These are phyloP conservation scores for Paramecium sexaurelia DNA, from an alignment of 73 alveolate genomes.

Conservation along the genomic window DNA sequence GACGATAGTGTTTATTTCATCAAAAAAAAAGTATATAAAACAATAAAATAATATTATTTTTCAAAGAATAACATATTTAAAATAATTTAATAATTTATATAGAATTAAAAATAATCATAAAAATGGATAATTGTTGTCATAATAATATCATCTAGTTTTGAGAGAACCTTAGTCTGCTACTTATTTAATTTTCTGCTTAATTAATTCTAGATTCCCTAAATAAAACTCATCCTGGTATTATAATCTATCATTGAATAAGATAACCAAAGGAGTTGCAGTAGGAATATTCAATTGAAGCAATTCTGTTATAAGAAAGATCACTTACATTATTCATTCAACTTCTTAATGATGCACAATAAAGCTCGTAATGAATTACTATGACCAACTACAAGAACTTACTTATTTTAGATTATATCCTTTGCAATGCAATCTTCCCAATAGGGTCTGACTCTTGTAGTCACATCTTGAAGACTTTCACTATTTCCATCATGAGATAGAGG, in stretches of 20 bases:
- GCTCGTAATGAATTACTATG: not conserved
- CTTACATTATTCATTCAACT: not conserved
- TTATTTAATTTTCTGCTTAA: not conserved
- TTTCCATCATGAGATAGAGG: not conserved
- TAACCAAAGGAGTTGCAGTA: not conserved
- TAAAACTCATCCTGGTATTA: not conserved
- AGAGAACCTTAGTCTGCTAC: not conserved
- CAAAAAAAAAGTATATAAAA: not conserved
- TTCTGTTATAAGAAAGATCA: not conserved
- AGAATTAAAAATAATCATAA: not conserved
- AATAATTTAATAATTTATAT: not conserved
- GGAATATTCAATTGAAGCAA: not conserved
- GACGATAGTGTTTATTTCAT: not conserved
- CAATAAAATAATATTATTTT: not conserved
- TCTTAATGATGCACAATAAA: not conserved
- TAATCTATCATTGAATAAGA: not conserved
- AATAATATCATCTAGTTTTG: not conserved
- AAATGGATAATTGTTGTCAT: not conserved
- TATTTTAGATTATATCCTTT: not conserved
- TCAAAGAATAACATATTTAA: not conserved
- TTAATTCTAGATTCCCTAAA: not conserved
- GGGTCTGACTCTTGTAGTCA: not conserved
- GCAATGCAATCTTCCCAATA: slow-evolving; percentile 24
- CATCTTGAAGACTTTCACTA: not conserved
- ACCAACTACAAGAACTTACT: not conserved